Base-by-base conservation (phyloP, 306 rosid genomes). In the Herpetospermum pedunculosum region DNA sequence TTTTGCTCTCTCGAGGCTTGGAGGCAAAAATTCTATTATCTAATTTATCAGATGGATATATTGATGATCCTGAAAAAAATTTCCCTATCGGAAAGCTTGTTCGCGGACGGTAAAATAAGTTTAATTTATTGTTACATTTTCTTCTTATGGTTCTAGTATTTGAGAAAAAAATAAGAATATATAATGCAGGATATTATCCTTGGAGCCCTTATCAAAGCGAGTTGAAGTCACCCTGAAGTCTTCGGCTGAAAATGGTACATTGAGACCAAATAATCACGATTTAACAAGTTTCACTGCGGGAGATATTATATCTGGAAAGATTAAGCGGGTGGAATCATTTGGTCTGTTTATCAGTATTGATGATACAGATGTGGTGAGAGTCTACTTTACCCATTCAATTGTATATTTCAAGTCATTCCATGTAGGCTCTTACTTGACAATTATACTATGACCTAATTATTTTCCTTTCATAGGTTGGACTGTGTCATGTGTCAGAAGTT, bases 21-120 rank as follows among this genome's bases (percentile, higher is more conserved):
- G 99, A 94, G 75, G 99, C 97, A 52, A 94, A 71, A 82, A 74
- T 94, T 83, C 99, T 88, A 32, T 63, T 91, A 63, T 91, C 96
- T 35, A 94, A 94, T 82, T 75, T 94, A 62, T 89, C 96, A 0
- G 85, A 94, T 74, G 86, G 85, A 72, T 94, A 63, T 82, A 81
- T 94, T 49, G 65, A 82, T 44, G 83, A 86, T 80, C 97, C 81
- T 0, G 92, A 72, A 77, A 86, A 87, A 65, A 92, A 91, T 44
- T 94, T 86, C 75, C 95, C 99, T 13, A 68, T 87, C 72, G 97
- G 99, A 73, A 94, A 85, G 78, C 97, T 91, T 74, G 85, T 94
- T 76, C 76, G 35, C 69, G 98, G 98, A 77, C 88, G 89, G 98
- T 83, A 82, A 35, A 79, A 67, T 38, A 23, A 43, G 32, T 25